phyloP scores from a whole-genome alignment of 75 land plant genomes.

The Pinus tabuliformis region DNA sequence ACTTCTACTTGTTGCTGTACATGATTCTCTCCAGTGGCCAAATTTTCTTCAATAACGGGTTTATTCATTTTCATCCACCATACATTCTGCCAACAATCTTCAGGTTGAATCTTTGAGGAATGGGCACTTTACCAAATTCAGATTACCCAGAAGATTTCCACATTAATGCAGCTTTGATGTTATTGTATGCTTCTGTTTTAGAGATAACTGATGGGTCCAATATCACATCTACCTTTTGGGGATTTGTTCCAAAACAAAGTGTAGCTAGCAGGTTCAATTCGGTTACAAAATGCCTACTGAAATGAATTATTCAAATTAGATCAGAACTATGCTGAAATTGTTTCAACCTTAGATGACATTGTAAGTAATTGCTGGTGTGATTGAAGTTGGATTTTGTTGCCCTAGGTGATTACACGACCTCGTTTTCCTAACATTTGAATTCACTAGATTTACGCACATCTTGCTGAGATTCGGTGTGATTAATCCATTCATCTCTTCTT shows the following conservation, averaged over 20 bases:
- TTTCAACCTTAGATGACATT: too few species aligned
- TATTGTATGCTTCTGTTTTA: not conserved
- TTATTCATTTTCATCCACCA: not conserved
- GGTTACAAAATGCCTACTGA: not conserved
- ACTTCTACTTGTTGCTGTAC: slow-evolving; percentile 75
- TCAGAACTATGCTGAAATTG: too few species aligned
- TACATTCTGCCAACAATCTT: not conserved
- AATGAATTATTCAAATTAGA: not conserved
- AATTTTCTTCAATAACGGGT: slow-evolving; percentile 98
- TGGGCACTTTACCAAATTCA: not conserved
- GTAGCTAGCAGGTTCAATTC: not conserved
- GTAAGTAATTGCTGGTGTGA: too few species aligned
- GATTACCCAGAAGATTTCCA: not conserved
- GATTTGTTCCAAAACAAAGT: not conserved
- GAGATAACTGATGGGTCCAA: not conserved
- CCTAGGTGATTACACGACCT: too few species aligned
- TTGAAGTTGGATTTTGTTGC: too few species aligned
- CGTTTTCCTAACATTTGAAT: too few species aligned
- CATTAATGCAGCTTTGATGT: not conserved
- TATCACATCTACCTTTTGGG: not conserved
- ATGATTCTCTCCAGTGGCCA: slow-evolving; percentile 88
- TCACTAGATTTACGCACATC: too few species aligned
- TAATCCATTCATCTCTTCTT: too few species aligned
- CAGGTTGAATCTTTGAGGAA: not conserved
- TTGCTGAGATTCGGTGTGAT: too few species aligned